Base-by-base conservation (phyloP, 192 early-diverging fungal species). In the Gigaspora rosea region DNA sequence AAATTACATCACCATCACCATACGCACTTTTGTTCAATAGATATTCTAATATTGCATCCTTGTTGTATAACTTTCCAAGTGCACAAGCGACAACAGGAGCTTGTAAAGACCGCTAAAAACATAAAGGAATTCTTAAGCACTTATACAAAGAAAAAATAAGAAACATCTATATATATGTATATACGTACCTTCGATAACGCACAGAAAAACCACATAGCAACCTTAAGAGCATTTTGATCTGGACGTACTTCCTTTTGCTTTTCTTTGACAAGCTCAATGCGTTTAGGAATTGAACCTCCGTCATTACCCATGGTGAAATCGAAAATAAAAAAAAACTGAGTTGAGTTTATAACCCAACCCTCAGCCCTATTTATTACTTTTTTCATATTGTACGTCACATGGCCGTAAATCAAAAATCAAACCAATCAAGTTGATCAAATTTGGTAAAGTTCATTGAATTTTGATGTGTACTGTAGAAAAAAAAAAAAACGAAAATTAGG, bases 221-320 rank as follows among this genome's bases (percentile, higher is more conserved):
- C 71, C 69, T 83, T 81, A 76, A 91, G 85, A 33, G 89, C 80
- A 58, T 82, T 83, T n/a, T 89, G 87, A 83, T 96, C 92, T 20
- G 86, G 86, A 41, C 85, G 86, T 74, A 90, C 86, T 10, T 84
- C 82, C 48, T 87, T 88, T 73, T 91, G 83, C 70, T 93, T 94
- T 73, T 91, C 89, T 83, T 93, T 95, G 72, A 96, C 93, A 35
- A 96, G 88, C 76, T 95, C 95, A 76, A 91, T 87, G 36, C 95
- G 84, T 80, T 89, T 90, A 57, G 94, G 95, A 82, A 96, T 96
- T n/a, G 89, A 91, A 62, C 95, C 94, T 77, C 94, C 95, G 81
- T 95, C 95, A 79, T 93, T 89, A 81, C 93, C 90, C 91, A 92
- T 92, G 3, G 3, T 41, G 41, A 41, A 41, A 2, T 41, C 41